Evolutionary conservation across 192 early-diverging fungal genomes (phyloP).

Genomic region (Backusella tarrabulga): DNA sequence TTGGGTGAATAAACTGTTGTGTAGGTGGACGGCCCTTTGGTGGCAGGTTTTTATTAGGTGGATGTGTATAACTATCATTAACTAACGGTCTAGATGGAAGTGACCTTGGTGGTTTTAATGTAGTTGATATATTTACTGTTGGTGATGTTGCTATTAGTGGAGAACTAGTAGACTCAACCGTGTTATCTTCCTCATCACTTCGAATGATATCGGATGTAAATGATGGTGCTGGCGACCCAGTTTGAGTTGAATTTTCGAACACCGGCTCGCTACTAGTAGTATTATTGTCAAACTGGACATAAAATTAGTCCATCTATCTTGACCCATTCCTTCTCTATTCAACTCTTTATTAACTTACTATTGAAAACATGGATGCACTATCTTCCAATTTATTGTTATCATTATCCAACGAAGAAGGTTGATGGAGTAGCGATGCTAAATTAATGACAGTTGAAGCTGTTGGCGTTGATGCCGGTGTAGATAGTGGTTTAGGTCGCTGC

Average conservation of each 20-base stretch:
- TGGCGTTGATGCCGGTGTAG: not conserved
- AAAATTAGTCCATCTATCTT: not conserved
- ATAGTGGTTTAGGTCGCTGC: not conserved
- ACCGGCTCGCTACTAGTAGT: not conserved
- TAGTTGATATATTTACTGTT: not conserved
- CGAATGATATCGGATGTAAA: not conserved
- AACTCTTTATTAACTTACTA: not conserved
- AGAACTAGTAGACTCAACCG: not conserved
- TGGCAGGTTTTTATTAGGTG: not conserved
- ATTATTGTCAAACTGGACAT: not conserved
- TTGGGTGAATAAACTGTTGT: not conserved
- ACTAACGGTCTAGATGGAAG: not conserved
- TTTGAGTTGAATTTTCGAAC: not conserved
- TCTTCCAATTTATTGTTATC: not conserved
- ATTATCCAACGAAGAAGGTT: not conserved
- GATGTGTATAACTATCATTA: not conserved
- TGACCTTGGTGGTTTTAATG: not conserved
- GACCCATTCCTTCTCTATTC: not conserved
- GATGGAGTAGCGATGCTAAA: not conserved
- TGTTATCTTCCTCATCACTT: not conserved
- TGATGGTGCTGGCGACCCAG: not conserved
- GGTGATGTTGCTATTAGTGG: not conserved
- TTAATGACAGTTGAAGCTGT: not conserved
- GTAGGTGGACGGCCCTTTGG: not conserved
- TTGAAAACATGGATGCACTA: not conserved